These are phyloP conservation scores for Stevia rebaudiana DNA, from an alignment of 140 eudicot species.

Conservation along the genomic window DNA sequence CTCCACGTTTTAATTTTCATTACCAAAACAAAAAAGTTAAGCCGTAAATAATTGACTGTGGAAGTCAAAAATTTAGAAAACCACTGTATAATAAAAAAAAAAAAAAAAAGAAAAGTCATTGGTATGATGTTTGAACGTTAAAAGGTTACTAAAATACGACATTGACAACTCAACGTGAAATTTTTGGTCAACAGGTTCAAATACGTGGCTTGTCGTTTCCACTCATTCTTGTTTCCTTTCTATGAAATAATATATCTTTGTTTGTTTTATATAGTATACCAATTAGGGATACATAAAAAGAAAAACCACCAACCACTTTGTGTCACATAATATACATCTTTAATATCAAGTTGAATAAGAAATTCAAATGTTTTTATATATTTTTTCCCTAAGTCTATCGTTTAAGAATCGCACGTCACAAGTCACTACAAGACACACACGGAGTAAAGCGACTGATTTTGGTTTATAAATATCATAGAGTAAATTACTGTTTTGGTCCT, in stretches of 20 bases:
- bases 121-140: constrained; percentile 27
- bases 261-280: neutral
- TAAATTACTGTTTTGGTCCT: too few relatives aligned
- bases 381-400: too few relatives aligned
- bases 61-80: constrained; percentile 9
- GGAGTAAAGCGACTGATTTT: too few relatives aligned
- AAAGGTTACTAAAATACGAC: neutral
- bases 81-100: neutral
- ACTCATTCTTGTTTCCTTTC: neutral
- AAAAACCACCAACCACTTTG: neutral
- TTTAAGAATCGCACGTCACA: too few relatives aligned
- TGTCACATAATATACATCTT: neutral
- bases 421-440: too few relatives aligned
- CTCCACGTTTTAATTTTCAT: constrained; percentile 16
- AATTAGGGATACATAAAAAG: neutral
- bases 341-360: neutral
- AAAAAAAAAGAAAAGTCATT: too few relatives aligned
- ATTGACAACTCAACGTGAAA: constrained; percentile 30
- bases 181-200: constrained; percentile 10
- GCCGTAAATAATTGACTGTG: constrained; percentile 18
- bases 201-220: constrained; percentile 5
- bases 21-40: neutral
- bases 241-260: neutral
- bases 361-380: neutral
- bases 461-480: too few relatives aligned